Evolutionary conservation across 805 yeast genomes (phyloP), one percentile per base, ranked within the genome.

Genomic region (Wickerhamiella cacticola): DNA sequence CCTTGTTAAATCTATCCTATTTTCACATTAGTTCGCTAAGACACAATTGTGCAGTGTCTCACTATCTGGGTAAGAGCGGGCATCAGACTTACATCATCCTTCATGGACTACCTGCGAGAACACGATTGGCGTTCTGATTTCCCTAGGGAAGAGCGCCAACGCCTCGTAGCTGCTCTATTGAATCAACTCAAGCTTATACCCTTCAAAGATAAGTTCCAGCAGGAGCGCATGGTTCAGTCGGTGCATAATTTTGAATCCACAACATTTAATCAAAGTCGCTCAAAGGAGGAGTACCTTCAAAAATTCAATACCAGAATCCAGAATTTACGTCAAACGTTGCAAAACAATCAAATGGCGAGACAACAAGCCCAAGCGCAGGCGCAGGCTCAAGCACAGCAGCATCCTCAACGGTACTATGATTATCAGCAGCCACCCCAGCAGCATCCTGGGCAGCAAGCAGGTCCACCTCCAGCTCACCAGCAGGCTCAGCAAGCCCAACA

Each of bases 161-260:
- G 50, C 25, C 47, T 53, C 47, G 46, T 55, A 1, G 18, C 21
- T 10, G 50, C 48, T 10, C 50, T 57, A 6, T 33, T 56, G 13
- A 46, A 40, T 21, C 46, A 31, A 24, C 46, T 43, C n/a, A 50
- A 47, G 8, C 45, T 60, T 47, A 48, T 46, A 16, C 57, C 55
- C 23, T 52, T 60, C 50, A 55, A 57, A 31, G 50, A 54, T 36
- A 45, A 53, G 44, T 55, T 55, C 46, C 60, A 63, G 18, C 57
- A 57, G 41, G 65, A 61, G 25, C 58, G 61, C 34, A 52, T 63
- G 23, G 47, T 60, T 6, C 52, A 41, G 18, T 46, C 61, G 35
- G 69, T 68, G 1, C 63, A 55, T 44, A 56, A 58, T 41, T 60
- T 57, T 47, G 69, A 65, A 41, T 52, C 51, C 25, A 43, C 48